These are phyloP conservation scores for Rhizopogon salebrosus DNA, from an alignment of 768 basidiomycete genomes.

Conservation along the genomic window DNA sequence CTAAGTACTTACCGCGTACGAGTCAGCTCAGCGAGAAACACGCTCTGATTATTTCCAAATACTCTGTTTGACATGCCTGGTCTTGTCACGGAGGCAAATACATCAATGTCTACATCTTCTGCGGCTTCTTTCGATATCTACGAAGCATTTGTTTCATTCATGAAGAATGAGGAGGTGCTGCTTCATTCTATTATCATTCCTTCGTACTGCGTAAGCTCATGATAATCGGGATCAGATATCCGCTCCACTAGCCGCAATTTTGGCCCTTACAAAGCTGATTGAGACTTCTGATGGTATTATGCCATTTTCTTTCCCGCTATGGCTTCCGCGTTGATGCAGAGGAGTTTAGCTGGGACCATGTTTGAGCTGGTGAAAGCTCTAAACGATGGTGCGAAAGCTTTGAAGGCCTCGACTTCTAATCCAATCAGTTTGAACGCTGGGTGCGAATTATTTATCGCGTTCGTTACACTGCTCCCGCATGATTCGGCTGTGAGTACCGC, in stretches of 20 bases:
- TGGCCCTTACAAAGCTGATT: conserved; percentile 78
- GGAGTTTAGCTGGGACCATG: conserved; percentile 73
- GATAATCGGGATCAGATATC: conserved; percentile 48
- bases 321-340: neutral
- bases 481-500: conserved; percentile 62
- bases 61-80: neutral
- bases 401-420: conserved; percentile 63
- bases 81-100: neutral
- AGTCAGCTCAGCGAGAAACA: neutral
- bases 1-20: too few species aligned
- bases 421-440: conserved; percentile 85
- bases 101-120: neutral
- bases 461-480: conserved; percentile 80
- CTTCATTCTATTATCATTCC: neutral
- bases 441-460: conserved; percentile 85
- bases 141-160: conserved; percentile 51
- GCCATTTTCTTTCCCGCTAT: conserved; percentile 2
- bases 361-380: conserved; percentile 86
- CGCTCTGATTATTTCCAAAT: neutral
- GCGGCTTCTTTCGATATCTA: conserved; percentile 38
- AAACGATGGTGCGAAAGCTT: conserved; percentile 62
- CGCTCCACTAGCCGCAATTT: conserved; percentile 82
- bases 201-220: neutral
- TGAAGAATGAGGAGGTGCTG: conserved; percentile 62
- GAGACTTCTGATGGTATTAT: conserved; percentile 70